Conservation (phyloP, 176 grass and related monocot genomes). For the maize (Zea mays) region DNA sequence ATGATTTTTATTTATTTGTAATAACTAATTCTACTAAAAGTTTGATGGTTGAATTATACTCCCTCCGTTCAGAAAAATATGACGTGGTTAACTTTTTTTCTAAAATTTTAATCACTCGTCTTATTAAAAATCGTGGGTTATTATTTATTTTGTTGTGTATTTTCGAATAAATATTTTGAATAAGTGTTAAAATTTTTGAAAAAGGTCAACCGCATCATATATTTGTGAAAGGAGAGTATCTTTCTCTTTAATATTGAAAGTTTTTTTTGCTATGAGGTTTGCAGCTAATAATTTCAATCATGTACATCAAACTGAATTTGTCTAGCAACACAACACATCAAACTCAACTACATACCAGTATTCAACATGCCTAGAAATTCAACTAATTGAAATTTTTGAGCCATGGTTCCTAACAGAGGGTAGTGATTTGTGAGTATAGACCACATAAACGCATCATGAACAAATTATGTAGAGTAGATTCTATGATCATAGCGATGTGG, state of each 20-base stretch:
- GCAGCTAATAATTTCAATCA: background rate
- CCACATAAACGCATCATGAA: too few species aligned
- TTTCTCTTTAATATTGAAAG: background rate
- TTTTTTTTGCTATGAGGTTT: background rate
- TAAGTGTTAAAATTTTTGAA: too few species aligned
- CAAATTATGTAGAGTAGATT: too few species aligned
- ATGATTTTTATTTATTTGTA: background rate
- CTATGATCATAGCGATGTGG: too few species aligned
- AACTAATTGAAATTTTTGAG: background rate
- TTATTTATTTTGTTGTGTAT: too few species aligned
- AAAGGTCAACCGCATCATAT: too few species aligned
- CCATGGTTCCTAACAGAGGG: background rate
- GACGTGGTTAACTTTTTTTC: too few species aligned
- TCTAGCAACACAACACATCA: background rate
- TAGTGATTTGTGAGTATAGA: background rate
- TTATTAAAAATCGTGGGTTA: too few species aligned
- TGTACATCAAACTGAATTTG: background rate
- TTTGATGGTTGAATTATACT: background rate
- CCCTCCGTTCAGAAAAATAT: too few species aligned
- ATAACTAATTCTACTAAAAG: background rate
- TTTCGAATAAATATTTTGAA: too few species aligned
- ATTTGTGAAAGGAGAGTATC: too few species aligned
- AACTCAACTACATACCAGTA: background rate
- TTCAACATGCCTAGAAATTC: background rate
- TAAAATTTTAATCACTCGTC: too few species aligned